phyloP scores from a whole-genome alignment of 805 yeast genomes.

The Metschnikowia peoriensis region DNA sequence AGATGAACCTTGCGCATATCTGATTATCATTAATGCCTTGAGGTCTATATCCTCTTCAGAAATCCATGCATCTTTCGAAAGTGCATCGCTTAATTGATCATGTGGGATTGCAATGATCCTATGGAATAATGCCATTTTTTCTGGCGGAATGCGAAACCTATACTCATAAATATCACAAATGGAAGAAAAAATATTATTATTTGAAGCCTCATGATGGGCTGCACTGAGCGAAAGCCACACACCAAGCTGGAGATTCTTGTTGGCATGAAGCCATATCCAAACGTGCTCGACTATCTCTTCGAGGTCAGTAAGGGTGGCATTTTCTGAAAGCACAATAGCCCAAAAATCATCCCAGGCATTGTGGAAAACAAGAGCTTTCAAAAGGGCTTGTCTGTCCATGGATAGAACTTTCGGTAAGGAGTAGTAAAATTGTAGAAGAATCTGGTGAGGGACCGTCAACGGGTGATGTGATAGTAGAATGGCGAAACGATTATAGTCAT shows the following conservation, averaged over 20 bases:
- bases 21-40: slow-evolving; percentile 1
- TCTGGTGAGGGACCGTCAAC: slow-evolving; percentile 27
- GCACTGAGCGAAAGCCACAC: slow-evolving; percentile 25
- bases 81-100: neutral
- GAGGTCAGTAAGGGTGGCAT: slow-evolving; percentile 32
- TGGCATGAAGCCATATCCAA: slow-evolving; percentile 17
- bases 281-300: slow-evolving; percentile 36
- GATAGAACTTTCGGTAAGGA: slow-evolving; percentile 17
- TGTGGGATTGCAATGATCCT: neutral
- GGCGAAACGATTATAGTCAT: slow-evolving; percentile 28
- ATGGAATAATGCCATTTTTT: slow-evolving; percentile 5
- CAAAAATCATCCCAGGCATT: slow-evolving; percentile 30
- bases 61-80: neutral
- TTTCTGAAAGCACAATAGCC: slow-evolving; percentile 26
- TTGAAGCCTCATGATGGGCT: slow-evolving; percentile 14
- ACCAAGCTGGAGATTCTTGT: slow-evolving; percentile 25
- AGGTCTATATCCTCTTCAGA: neutral
- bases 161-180: slow-evolving; percentile 22
- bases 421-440: slow-evolving; percentile 20
- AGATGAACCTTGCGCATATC: neutral
- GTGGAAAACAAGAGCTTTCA: slow-evolving; percentile 32
- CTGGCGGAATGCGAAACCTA: slow-evolving; percentile 10
- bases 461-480: slow-evolving; percentile 34
- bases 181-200: slow-evolving; percentile 15
- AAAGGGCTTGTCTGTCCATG: slow-evolving; percentile 21